phyloP scores from a whole-genome alignment of 2,329 filamentous ascomycete species.

The Cladosporium oxysporum region DNA sequence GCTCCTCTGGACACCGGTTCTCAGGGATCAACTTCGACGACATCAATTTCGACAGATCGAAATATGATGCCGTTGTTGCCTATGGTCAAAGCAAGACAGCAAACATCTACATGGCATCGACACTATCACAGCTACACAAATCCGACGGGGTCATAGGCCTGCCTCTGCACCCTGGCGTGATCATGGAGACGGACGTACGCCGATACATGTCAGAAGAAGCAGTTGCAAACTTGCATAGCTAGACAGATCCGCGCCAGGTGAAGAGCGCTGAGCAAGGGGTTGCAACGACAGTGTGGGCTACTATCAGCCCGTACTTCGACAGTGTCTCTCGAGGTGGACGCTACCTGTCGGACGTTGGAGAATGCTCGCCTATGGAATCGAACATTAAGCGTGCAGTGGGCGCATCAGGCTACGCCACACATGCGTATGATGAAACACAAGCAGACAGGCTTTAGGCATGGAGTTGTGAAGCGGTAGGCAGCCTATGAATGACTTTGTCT shows the following conservation, averaged over 20 bases:
- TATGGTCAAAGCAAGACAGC: slow-evolving; percentile 56
- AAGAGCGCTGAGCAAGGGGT: slow-evolving; percentile 47
- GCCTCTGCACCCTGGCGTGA: slow-evolving; percentile 44
- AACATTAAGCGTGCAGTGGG: background rate
- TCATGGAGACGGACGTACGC: slow-evolving; percentile 6
- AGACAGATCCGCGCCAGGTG: background rate
- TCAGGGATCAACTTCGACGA: slow-evolving; percentile 32
- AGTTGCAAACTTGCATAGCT: background rate
- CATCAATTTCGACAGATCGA: slow-evolving; percentile 33
- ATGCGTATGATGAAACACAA: background rate
- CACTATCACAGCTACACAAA: slow-evolving; percentile 53
- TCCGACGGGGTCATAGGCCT: slow-evolving; percentile 45
- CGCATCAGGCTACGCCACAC: background rate
- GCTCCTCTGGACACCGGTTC: slow-evolving; percentile 46
- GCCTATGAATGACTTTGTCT: background rate
- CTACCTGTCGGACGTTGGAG: background rate
- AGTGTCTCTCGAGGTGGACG: background rate
- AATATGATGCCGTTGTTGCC: slow-evolving; percentile 30
- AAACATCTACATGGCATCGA: slow-evolving; percentile 55
- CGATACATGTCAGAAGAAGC: slow-evolving; percentile 3
- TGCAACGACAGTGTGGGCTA: slow-evolving; percentile 51
- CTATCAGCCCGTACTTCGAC: slow-evolving; percentile 24
- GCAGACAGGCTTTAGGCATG: background rate
- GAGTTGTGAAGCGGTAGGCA: background rate
- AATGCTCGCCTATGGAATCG: background rate